A percentile compares a stretch with the other conserved stretches of the same genome.
These are phyloP conservation scores for Scheffersomyces coipomensis DNA, from an alignment of 805 yeast species.

Conservation along the genomic window DNA sequence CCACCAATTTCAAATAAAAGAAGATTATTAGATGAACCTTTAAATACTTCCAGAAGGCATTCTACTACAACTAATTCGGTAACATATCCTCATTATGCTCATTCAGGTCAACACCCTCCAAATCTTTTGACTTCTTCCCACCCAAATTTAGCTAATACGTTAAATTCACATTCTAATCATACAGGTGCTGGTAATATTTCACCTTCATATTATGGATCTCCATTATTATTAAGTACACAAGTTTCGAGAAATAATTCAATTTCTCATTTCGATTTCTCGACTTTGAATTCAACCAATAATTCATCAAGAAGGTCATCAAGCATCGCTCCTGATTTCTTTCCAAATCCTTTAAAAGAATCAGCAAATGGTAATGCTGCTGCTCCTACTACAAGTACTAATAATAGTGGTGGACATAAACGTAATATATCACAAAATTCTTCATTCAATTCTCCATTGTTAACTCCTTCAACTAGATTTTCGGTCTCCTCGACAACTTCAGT, in stretches of 20 bases:
- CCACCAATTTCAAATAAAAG: slow-evolving; percentile 26
- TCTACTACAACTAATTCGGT: slow-evolving; percentile 21
- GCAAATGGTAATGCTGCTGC: background rate
- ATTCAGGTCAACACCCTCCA: slow-evolving; percentile 5
- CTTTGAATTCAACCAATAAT: slow-evolving; percentile 20
- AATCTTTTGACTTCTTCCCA: slow-evolving; percentile 14
- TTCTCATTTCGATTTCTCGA: slow-evolving; percentile 28
- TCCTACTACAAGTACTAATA: background rate
- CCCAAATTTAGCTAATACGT: slow-evolving; percentile 17
- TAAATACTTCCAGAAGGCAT: slow-evolving; percentile 19
- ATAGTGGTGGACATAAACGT: slow-evolving; percentile 24
- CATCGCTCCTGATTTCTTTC: slow-evolving; percentile 43
- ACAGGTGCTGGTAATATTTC: slow-evolving; percentile 16
- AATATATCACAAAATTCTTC: slow-evolving; percentile 26
- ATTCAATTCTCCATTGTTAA: slow-evolving; percentile 25
- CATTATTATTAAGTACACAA: slow-evolving; percentile 26
- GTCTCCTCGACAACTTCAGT: slow-evolving; percentile 15
- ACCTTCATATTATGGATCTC: slow-evolving; percentile 29
- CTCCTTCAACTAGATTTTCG: slow-evolving; percentile 22
- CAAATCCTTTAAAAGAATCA: slow-evolving; percentile 30
- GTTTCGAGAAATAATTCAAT: slow-evolving; percentile 40
- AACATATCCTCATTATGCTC: slow-evolving; percentile 7
- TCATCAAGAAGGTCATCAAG: slow-evolving; percentile 38
- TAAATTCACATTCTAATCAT: slow-evolving; percentile 4
- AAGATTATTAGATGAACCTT: slow-evolving; percentile 24